A percentile compares a stretch with the other conserved stretches of the same genome.
These are phyloP conservation scores for Aspergillus bombycis DNA, from an alignment of 2,329 filamentous ascomycete species.

Conservation along the genomic window DNA sequence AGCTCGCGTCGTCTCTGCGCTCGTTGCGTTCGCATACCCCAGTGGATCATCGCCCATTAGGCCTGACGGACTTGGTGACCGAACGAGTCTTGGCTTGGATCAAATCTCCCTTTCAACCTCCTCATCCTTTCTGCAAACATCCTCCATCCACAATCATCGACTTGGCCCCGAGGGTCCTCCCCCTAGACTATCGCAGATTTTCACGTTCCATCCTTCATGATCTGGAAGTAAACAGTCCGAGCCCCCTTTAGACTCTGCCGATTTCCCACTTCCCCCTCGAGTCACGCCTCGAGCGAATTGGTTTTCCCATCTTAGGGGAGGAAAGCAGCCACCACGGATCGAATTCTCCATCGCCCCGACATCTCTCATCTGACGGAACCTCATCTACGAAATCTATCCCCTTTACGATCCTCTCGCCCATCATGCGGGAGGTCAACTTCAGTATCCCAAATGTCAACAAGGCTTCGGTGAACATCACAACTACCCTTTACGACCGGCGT, in stretches of 20 bases:
- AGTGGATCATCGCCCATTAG: conserved; percentile 17
- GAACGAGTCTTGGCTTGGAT: conserved; percentile 23
- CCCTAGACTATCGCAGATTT: conserved; percentile 8
- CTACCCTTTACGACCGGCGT: conserved; percentile 94
- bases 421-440: conserved; percentile 99
- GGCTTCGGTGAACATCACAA: conserved; percentile 98
- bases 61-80: conserved; percentile 17
- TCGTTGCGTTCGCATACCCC: conserved; percentile 9
- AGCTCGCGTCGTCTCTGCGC: neutral
- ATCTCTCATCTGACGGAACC: conserved; percentile 2
- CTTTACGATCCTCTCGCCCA: conserved; percentile 47
- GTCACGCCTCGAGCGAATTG: conserved; percentile 16
- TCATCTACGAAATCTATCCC: neutral
- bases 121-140: conserved; percentile 20
- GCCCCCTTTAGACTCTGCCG: conserved; percentile 1
- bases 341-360: conserved; percentile 6
- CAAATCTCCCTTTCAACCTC: conserved; percentile 23
- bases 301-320: conserved; percentile 21
- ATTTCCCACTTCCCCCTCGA: conserved; percentile 9
- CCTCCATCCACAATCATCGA: conserved; percentile 13
- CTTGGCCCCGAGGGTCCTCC: conserved; percentile 12
- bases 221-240: conserved; percentile 14
- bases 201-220: conserved; percentile 15
- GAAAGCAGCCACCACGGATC: conserved; percentile 13
- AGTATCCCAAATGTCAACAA: conserved; percentile 99